Percentiles rank a stretch among this genome's conserved stretches.
These are phyloP conservation scores for Suillus bovinus DNA, from an alignment of 768 basidiomycete genomes.

Conservation along the genomic window DNA sequence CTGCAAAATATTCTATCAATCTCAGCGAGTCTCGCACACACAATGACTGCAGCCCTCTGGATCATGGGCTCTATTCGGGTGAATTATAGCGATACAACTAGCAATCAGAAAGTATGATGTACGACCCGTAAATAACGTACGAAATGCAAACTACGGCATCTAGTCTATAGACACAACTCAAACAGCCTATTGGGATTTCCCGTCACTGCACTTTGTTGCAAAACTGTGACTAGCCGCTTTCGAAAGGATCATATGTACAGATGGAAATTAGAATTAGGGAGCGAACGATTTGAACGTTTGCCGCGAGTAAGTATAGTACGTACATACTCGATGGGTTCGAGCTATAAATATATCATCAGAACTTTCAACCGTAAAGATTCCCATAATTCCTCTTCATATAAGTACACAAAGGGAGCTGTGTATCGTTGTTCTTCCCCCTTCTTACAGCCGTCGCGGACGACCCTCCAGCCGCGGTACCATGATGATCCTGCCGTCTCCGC, in stretches of 20 bases:
- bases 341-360: neutral
- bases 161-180: neutral
- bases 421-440: neutral
- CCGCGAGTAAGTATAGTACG: neutral
- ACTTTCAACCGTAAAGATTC: neutral
- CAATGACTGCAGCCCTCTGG: no score
- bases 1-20: no score
- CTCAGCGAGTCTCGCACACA: no score
- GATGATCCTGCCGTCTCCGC: neutral
- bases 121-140: no score
- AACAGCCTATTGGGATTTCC: neutral
- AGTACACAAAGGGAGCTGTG: neutral
- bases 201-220: neutral
- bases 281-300: neutral
- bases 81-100: no score
- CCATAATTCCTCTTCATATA: neutral
- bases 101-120: no score
- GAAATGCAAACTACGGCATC: no score
- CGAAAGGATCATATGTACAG: neutral
- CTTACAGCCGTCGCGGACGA: neutral
- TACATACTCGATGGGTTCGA: neutral
- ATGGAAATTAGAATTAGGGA: neutral
- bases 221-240: neutral
- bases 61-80: no score
- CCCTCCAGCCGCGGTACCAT: neutral